Base-by-base conservation (phyloP, 805 yeast species). In the Candida lessepsii region DNA sequence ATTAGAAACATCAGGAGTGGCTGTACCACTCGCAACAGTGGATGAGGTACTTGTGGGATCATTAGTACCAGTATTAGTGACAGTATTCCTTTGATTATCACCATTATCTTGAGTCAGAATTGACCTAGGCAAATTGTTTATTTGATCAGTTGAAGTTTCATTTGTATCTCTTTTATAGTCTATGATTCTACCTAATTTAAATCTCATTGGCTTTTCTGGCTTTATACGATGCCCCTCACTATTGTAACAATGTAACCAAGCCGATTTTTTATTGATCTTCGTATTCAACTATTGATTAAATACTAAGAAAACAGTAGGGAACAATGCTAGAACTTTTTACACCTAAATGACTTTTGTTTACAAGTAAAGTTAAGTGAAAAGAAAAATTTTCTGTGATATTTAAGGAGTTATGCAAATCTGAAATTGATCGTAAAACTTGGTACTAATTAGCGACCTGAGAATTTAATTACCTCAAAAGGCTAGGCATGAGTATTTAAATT, bases 1-100 rank as follows among this genome's bases (percentile, higher is more conserved):
- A 28, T 26, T 26, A 35, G 32, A 24, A 14, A 4, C 28, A 3
- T 27, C 9, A 5, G 39, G n/a, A 5, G 35, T 31, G 35, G 35
- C 21, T 8, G 8, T 26, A 35, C 30, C 38, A 26, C 38, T 26
- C 29, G 37, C 15, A 33, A 3, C 8, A 15, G 37, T n/a, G n/a
- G n/a, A n/a, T n/a, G n/a, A 7, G 14, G 29, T 25, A 25, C 23
- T 33, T 9, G 29, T 33, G 18, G 5, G 13, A 19, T 19, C 26
- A 14, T 31, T 14, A 31, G 16, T 9, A 31, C 26, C 21, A 29
- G 21, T 29, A 17, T 11, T n/a, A n/a, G n/a, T n/a, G n/a, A n/a
- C n/a, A n/a, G n/a, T n/a, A n/a, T n/a, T n/a, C n/a, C n/a, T 27
- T n/a, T 27, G 17, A 14, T 5, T 6, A 14, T n/a, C 5, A 14